Evolutionary conservation across 805 yeast species (phyloP), one percentile per base, ranked within the genome.

Genomic region (Candida ipomoeae): DNA sequence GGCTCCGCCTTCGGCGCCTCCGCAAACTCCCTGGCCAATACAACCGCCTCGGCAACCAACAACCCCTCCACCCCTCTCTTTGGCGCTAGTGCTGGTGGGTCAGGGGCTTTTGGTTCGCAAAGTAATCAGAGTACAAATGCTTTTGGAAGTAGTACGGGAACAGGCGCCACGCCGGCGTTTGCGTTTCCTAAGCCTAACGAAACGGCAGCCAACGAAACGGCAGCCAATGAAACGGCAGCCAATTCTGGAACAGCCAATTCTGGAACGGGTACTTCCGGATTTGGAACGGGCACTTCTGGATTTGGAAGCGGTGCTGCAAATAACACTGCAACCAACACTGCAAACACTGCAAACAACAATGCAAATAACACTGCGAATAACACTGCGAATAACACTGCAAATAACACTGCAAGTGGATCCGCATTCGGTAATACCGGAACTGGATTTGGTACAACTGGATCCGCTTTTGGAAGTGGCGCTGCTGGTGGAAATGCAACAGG

Each of bases 1-100:
- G 41, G 52, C 10, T 40, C 55, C 6, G 15, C 48, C 10, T 48
- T 52, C 6, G 49, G 52, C 6, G 49, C 42, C 44, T 13, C 47
- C 6, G 41, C 44, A n/a, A 37, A 38, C 39, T 2, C 36, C 11
- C 23, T 26, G 18, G 20, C 20, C 21, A 15, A 18, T 26, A 8
- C 29, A 26, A 26, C 29, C 29, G 29, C 29, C 29, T 26, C 29
- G 29, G 11, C 29, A 26, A 15, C 39, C 7, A 15, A 10, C 26
- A 26, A 15, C n/a, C 3, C 43, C 17, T n/a, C 32, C 32, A 38
- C 23, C 14, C n/a, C 43, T 26, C 33, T 14, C 10, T 10, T 17
- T 15, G 40, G 26, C 7, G 41, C 33, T 11, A 40, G 10, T 15
- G 14, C 43, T 14, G 31, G 17, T 7, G 40, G 38, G 17, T 8